Base-by-base conservation (phyloP, 1,284 basidiomycete species). In the Trichosporon sp. region DNA sequence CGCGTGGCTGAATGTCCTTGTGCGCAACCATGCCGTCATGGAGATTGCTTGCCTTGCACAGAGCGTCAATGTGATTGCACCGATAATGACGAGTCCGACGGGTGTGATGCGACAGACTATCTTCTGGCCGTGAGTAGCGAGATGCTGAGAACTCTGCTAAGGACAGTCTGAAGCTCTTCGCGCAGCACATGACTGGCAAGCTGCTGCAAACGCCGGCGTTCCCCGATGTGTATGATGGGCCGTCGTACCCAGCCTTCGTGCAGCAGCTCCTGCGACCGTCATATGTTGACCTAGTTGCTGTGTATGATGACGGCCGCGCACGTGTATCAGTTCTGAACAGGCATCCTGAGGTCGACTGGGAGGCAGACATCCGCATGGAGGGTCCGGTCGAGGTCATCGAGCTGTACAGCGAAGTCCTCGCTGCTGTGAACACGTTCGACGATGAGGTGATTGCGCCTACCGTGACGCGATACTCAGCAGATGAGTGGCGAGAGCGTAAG, bases 1-100 rank as follows among this genome's bases (percentile, higher is more conserved):
- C 5, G 82, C 85, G 1, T 88, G 86, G 86, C 75, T 88, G 65
- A 86, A 87, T 72, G 82, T 87, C 8, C 85, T 88, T 64, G 83
- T 88, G 13, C 81, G 86, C 21, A 86, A 88, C 62, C 83, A 84
- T 5, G 84, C 86, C 68, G 79, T 86, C 25, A 83, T 87, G 52
- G 84, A 84, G 60, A 86, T 88, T 59, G 86, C 86, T 0, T 87
- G 86, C 70, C 83, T 87, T 56, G 86, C 87, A 0, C 87, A 88
- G 81, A 84, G 77, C 32, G 84, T 75, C 68, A 78, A 77, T 61
- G 77, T 77, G 2, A 79, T 79, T 46, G 72, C 76, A 1, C 76
- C 77, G 0, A 32, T 78, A 25, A 74, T 76, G 71, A 78, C 75
- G 9, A 68, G 59, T 9, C 70, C 74, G 0, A 65, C 65, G 31